These are phyloP conservation scores for Chaetomidium leptoderma DNA, from an alignment of 495 filamentous ascomycete genomes.

Conservation along the genomic window DNA sequence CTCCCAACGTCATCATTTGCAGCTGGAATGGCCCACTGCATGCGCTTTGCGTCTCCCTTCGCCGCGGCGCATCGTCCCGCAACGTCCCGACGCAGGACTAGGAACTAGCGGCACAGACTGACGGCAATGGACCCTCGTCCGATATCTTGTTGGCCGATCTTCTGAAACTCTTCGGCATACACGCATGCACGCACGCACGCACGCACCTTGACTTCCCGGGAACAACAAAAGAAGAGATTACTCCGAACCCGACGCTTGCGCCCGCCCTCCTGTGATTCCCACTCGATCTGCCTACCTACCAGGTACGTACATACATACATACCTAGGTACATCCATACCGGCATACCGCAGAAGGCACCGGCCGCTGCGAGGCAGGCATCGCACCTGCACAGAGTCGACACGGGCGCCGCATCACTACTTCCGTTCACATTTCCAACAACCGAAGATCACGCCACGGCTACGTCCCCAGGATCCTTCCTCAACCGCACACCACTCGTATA, in stretches of 20 bases:
- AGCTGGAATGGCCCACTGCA: neutral
- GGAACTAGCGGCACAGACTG: constrained; percentile 2
- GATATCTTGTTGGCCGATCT: neutral
- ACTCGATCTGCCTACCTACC: too few relatives aligned
- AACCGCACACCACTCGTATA: neutral
- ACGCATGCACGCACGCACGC: neutral
- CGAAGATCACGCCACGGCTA: neutral
- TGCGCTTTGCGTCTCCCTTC: neutral
- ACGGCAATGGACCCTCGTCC: neutral
- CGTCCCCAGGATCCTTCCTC: neutral
- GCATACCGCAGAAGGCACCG: too few relatives aligned
- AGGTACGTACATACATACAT: too few relatives aligned
- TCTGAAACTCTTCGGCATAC: neutral
- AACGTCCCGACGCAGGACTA: neutral
- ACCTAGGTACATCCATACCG: too few relatives aligned
- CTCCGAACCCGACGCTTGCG: neutral
- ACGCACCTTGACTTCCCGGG: too few relatives aligned
- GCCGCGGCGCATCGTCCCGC: neutral
- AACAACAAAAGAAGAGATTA: too few relatives aligned
- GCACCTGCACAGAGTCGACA: too few relatives aligned
- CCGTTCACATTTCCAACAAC: neutral
- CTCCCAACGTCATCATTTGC: constrained; percentile 8
- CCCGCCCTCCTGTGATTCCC: too few relatives aligned
- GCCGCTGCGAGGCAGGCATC: neutral
- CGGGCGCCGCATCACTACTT: neutral